Percentiles rank a stretch among this genome's conserved stretches.
Conservation (phyloP, 495 filamentous ascomycete species). For the Penicillium lividum region DNA sequence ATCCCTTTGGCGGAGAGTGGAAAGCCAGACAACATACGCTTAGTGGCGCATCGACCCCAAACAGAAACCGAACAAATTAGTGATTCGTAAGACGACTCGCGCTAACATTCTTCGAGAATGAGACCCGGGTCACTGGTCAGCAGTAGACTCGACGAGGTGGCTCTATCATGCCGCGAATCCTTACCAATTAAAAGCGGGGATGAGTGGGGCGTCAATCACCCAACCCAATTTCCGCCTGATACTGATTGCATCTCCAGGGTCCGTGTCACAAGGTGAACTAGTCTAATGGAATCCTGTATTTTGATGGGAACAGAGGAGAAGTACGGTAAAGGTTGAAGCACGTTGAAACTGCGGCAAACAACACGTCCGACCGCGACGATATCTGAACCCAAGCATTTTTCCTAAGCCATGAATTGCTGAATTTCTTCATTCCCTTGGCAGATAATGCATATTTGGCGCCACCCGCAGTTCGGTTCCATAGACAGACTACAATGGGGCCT, state of each 20-base stretch:
- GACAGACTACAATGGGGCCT: neutral
- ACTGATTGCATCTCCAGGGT: neutral
- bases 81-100: neutral
- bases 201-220: slow-evolving; percentile 1
- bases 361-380: neutral
- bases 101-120: neutral
- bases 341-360: neutral
- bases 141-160: neutral
- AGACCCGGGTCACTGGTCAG: slow-evolving; percentile 1
- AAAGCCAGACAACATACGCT: neutral
- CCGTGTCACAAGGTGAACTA: slow-evolving; percentile 2
- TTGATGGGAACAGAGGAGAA: too few species aligned
- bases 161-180: slow-evolving; percentile 1
- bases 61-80: neutral
- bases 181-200: neutral
- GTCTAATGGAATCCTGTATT: neutral
- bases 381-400: neutral
- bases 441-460: neutral
- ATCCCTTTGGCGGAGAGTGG: neutral
- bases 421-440: neutral
- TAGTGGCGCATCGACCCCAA: neutral
- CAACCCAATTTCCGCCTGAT: neutral
- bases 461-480: neutral
- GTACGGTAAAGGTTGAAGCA: neutral
- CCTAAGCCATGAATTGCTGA: neutral